phyloP scores from a whole-genome alignment of 306 rosid genomes.

The Sophora flavescens region DNA sequence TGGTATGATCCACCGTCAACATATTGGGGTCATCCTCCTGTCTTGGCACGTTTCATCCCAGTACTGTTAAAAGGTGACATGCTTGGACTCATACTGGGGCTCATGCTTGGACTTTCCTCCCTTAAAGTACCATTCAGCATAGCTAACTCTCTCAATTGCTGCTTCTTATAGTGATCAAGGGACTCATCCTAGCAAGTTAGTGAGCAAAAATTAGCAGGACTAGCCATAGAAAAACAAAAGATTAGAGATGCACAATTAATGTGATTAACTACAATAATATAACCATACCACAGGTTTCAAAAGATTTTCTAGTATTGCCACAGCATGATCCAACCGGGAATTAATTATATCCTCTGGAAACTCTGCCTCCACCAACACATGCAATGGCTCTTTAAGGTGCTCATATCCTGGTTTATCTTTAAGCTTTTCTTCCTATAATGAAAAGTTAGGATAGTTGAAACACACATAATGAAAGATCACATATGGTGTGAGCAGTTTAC shows the following conservation, averaged over 20 bases:
- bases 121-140: constrained; percentile 88
- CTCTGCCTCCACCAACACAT: constrained; percentile 91
- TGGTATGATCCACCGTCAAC: constrained; percentile 37
- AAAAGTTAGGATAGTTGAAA: constrained; percentile 22
- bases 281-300: constrained; percentile 89
- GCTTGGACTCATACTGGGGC: constrained; percentile 87
- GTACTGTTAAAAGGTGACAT: constrained; percentile 89
- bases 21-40: constrained; percentile 70
- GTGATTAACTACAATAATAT: background rate
- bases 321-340: constrained; percentile 85
- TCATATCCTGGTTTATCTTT: constrained; percentile 89
- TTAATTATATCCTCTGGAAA: constrained; percentile 85
- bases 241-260: background rate
- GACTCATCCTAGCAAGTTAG: constrained; percentile 76
- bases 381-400: constrained; percentile 91
- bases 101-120: constrained; percentile 97
- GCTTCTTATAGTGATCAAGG: constrained; percentile 89
- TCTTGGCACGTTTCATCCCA: constrained; percentile 93
- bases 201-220: constrained; percentile 37
- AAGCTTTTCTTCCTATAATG: constrained; percentile 81
- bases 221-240: background rate
- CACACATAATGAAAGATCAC: constrained; percentile 10
- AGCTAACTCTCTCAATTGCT: constrained; percentile 86
- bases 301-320: constrained; percentile 81
- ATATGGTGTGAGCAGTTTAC: background rate